Conservation (phyloP, 305 asterid species). For the Rubia tinctorum region DNA sequence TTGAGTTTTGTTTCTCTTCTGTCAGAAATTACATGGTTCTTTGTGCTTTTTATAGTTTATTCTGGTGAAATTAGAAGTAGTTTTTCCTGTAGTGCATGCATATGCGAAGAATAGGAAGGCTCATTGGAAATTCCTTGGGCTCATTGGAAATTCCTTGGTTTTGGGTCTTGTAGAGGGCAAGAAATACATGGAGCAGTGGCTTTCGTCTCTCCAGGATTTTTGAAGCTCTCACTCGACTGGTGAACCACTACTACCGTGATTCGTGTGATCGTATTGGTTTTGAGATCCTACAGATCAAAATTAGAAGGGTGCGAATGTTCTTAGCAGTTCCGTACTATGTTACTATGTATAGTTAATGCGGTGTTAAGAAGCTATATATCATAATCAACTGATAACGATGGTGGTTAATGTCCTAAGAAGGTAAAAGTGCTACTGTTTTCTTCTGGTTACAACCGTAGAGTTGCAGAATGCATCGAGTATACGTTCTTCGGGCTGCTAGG, state of each 20-base stretch:
- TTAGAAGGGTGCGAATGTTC: background rate
- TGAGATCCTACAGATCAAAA: slow-evolving; percentile 3
- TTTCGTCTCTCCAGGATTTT: slow-evolving; percentile 56
- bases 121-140: background rate
- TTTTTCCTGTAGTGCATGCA: background rate
- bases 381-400: background rate
- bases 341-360: background rate
- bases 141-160: slow-evolving; percentile 4
- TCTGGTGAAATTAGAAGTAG: background rate
- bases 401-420: background rate
- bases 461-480: background rate
- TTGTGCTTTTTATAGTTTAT: no score
- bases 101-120: background rate
- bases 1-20: background rate
- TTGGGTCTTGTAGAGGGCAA: slow-evolving; percentile 42
- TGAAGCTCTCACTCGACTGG: slow-evolving; percentile 33
- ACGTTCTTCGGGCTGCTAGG: slow-evolving; percentile 2
- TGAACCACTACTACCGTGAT: slow-evolving; percentile 11
- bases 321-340: background rate
- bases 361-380: background rate
- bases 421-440: background rate
- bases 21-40: background rate
- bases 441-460: background rate
- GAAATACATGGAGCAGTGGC: slow-evolving; percentile 67
- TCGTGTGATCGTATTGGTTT: slow-evolving; percentile 6